These are phyloP conservation scores for Bruguiera sexangula DNA, from an alignment of 345 rosid species.

Conservation along the genomic window DNA sequence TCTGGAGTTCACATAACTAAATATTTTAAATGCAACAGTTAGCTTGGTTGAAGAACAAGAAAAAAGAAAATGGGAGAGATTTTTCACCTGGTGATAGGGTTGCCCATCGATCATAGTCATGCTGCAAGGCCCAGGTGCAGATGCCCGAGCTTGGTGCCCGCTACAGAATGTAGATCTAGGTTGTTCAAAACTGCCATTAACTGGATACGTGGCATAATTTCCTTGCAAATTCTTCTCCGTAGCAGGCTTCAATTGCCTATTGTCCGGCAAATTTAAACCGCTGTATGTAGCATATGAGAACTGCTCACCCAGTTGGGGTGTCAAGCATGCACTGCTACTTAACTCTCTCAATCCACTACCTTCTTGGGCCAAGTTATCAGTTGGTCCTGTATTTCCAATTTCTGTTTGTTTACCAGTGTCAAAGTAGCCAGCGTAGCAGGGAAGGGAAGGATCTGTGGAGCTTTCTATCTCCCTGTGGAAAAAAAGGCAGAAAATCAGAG, in stretches of 20 bases:
- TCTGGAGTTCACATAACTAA: neutral
- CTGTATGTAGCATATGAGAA: conserved; percentile 41
- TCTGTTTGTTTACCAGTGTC: conserved; percentile 47
- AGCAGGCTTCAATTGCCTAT: conserved; percentile 45
- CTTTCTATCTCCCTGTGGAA: conserved; percentile 51
- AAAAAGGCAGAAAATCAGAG: conserved; percentile 12
- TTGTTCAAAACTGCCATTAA: conserved; percentile 41
- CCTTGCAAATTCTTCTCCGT: conserved; percentile 56
- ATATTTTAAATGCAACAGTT: too few species aligned
- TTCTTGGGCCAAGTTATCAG: conserved; percentile 37
- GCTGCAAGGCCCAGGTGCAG: conserved; percentile 46
- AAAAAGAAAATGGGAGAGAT: neutral
- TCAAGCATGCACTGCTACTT: conserved; percentile 47
- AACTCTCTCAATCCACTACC: conserved; percentile 41
- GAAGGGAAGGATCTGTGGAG: conserved; percentile 42
- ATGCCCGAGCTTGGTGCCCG: conserved; percentile 46
- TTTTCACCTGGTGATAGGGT: conserved; percentile 54
- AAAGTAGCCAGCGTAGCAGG: conserved; percentile 51
- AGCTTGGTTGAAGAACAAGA: neutral
- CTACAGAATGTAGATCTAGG: conserved; percentile 45
- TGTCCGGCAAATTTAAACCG: conserved; percentile 41
- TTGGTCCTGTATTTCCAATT: conserved; percentile 45
- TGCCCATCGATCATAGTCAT: conserved; percentile 52
- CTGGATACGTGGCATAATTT: conserved; percentile 46
- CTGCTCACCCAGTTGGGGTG: conserved; percentile 53